phyloP scores from a whole-genome alignment of 1,284 basidiomycete species.

The Cryptococcus jaspeensis region DNA sequence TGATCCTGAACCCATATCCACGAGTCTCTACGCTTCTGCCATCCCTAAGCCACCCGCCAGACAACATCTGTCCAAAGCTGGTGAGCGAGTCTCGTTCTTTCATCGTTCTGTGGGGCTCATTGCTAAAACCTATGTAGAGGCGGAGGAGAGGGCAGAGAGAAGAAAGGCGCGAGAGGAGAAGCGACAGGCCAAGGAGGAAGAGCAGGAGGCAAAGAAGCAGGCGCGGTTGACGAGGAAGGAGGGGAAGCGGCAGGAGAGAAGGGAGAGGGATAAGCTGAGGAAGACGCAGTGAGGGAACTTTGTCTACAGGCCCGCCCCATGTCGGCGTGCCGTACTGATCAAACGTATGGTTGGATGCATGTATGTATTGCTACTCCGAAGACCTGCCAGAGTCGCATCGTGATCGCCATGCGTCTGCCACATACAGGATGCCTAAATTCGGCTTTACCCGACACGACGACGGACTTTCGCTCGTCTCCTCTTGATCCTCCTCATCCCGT shows the following conservation, averaged over 20 bases:
- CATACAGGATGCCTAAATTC: no score
- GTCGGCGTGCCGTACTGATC: no score
- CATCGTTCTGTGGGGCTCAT: background rate
- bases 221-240: background rate
- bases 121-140: constrained; percentile 4
- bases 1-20: background rate
- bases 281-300: background rate
- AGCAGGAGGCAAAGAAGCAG: constrained; percentile 1
- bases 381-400: no score
- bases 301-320: no score
- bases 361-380: no score
- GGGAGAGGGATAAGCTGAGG: background rate
- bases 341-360: no score
- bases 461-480: no score
- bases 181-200: background rate
- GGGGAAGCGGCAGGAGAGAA: constrained; percentile 1
- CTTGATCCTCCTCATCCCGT: no score
- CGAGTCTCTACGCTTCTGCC: constrained; percentile 11
- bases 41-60: constrained; percentile 5
- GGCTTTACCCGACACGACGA: no score
- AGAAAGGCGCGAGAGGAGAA: constrained; percentile 1
- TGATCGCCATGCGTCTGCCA: no score
- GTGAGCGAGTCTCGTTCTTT: constrained; percentile 3
- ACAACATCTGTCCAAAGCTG: constrained; percentile 17
- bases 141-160: constrained; percentile 9